Base-by-base conservation (phyloP, 2,329 filamentous ascomycete species). In the Aspergillus sp. region DNA sequence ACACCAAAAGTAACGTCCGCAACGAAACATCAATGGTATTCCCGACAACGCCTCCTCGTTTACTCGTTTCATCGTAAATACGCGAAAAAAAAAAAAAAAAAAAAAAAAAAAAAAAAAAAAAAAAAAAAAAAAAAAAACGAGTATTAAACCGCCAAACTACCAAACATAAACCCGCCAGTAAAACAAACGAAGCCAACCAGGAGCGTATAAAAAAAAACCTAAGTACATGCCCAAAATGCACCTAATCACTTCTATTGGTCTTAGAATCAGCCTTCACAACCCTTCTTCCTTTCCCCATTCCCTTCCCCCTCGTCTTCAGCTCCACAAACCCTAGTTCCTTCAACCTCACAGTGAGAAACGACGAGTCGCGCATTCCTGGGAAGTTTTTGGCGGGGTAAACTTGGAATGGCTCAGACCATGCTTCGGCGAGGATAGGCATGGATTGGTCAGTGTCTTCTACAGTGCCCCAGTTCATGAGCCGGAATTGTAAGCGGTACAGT, bases 371-470 rank as follows among this genome's bases (percentile, higher is more conserved):
- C 76, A 78, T 77, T 0, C 76, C 76, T 0, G 76, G 76, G 46
- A 79, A 78, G 59, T 78, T 74, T 56, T 78, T 78, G 1, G 76
- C 75, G 5, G 73, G 68, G 61, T 72, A 78, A 3, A 78, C 76
- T 22, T 70, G 70, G 52, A 79, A 79, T 3, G 71, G 68, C 11
- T 78, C 66, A 7, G 75, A 77, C 70, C 74, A 75, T 3, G 68
- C 68, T 56, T 75, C 73, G 1, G 73, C 70, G 40, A 77, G 66
- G 22, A 77, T 72, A 12, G 73, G 73, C 65, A 73, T 69, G 2
- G 70, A 68, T 51, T 70, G 65, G 3, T 70, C 73, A 11, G 70
- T 73, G 57, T 71, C 73, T 49, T 70, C 70, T 7, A 70, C 65
- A 15, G 60, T 57, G 37, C 71, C 70, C 73, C 71, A 70, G 58